Evolutionary conservation across 2,329 filamentous ascomycete species (phyloP), one percentile per base, ranked within the genome.

Genomic region (Epichloe sylvatica): DNA sequence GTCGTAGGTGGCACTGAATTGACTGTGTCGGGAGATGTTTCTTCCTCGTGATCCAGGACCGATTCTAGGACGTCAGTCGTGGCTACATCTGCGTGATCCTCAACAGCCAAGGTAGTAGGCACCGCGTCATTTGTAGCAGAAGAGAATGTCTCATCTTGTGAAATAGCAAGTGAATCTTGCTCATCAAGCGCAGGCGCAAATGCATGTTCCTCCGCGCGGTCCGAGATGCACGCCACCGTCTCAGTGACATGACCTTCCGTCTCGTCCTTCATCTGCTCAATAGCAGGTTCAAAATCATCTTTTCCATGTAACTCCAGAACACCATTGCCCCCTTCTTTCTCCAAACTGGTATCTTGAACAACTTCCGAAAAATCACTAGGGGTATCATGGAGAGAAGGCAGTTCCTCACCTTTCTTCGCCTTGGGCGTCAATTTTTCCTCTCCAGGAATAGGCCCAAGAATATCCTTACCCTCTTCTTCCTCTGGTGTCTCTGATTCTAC

Each of bases 331-430:
- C 57, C 55, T 41, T 59, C 51, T 55, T 57, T 52, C 52, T 57
- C 54, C 52, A 54, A 55, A 55, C 51, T 55, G 54, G 57, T 57
- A 55, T 59, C 55, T 59, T 55, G 59, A 56, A 58, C 54, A 56
- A 52, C 53, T 59, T 59, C 59, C 55, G 56, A 49, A 63, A 65
- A 62, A 61, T 60, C 60, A 65, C 61, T 58, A 57, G 60, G 62
- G 62, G 62, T 62, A 67, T 68, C 59, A 63, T 62, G 58, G 60
- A 64, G 59, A 61, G 56, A 62, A 64, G 56, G 54, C 52, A 58
- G 54, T 57, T 65, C 62, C 70, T 72, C 66, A 72, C 70, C 70
- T 72, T 69, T 70, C 56, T 63, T 65, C 49, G 58, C 57, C 53
- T 56, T 60, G 47, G 57, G 51, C 45, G 56, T 55, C 49, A 52